phyloP scores from a whole-genome alignment of 1,284 basidiomycete genomes.

The Cystobasidium sp. region DNA sequence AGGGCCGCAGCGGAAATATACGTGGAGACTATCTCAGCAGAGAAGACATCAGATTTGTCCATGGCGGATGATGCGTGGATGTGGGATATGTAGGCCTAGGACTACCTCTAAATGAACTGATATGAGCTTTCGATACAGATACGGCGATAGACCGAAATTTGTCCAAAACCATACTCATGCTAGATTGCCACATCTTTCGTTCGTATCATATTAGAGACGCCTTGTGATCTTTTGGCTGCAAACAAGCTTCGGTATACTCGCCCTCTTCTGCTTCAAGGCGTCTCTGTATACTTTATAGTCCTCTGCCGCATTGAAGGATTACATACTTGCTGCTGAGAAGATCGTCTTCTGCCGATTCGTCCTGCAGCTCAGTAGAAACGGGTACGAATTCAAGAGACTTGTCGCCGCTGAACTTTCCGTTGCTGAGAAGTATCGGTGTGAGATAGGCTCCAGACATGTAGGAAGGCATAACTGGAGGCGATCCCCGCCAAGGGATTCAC shows the following conservation, averaged over 20 bases:
- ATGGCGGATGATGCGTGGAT: constrained; percentile 12
- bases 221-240: constrained; percentile 19
- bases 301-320: constrained; percentile 12
- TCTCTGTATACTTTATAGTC: constrained; percentile 27
- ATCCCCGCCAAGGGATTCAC: constrained; percentile 21
- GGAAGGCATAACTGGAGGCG: constrained; percentile 8
- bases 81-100: constrained; percentile 5
- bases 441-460: constrained; percentile 27
- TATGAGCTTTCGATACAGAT: constrained; percentile 10
- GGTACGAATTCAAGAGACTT: constrained; percentile 19
- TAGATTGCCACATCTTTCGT: constrained; percentile 20
- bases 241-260: constrained; percentile 19
- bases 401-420: constrained; percentile 8
- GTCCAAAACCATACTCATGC: constrained; percentile 20
- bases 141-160: constrained; percentile 14
- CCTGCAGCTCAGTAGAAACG: constrained; percentile 27
- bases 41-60: constrained; percentile 8
- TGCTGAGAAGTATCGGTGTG: constrained; percentile 21
- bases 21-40: constrained; percentile 14
- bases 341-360: constrained; percentile 16
- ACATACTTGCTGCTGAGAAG: constrained; percentile 31
- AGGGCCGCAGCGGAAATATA: constrained; percentile 18
- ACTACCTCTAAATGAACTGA: constrained; percentile 18
- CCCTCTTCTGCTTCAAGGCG: constrained; percentile 22
- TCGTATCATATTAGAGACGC: constrained; percentile 19